Evolutionary conservation across 257 asterid genomes (phyloP).

Genomic region (Plantago ovata): DNA sequence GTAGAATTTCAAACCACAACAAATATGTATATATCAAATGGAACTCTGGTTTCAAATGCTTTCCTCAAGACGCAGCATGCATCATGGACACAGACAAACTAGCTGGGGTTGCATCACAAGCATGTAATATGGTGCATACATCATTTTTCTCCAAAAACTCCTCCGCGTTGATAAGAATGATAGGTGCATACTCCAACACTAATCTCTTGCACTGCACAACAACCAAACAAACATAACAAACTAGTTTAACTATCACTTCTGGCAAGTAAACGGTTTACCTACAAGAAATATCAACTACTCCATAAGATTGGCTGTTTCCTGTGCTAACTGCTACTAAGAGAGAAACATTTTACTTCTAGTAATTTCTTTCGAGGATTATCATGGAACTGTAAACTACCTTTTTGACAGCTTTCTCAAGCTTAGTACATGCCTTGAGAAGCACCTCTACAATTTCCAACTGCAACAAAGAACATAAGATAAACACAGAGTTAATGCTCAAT

Average conservation of each 20-base stretch:
- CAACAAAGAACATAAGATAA: conserved; percentile 23
- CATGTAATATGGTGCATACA: conserved; percentile 58
- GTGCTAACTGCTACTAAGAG: no score
- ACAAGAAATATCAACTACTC: background rate
- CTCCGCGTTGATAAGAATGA: conserved; percentile 71
- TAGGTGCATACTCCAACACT: conserved; percentile 80
- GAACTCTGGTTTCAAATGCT: background rate
- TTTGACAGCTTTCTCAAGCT: conserved; percentile 40
- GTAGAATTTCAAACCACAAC: conserved; percentile 18
- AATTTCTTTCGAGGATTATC: background rate
- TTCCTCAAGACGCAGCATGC: conserved; percentile 50
- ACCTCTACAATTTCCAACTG: conserved; percentile 77
- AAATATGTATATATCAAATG: no score
- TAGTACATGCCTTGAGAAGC: conserved; percentile 79
- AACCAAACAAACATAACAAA: background rate
- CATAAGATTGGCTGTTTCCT: no score
- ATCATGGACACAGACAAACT: conserved; percentile 28
- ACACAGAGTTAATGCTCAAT: background rate
- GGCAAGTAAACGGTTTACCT: background rate
- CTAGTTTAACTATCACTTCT: background rate
- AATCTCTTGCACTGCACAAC: conserved; percentile 79
- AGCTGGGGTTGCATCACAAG: conserved; percentile 42
- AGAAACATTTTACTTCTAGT: no score
- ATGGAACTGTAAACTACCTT: conserved; percentile 41
- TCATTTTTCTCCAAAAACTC: conserved; percentile 68